Evolutionary conservation across 352 stramenopile species (phyloP).

Genomic region (Pythium dissotocum): DNA sequence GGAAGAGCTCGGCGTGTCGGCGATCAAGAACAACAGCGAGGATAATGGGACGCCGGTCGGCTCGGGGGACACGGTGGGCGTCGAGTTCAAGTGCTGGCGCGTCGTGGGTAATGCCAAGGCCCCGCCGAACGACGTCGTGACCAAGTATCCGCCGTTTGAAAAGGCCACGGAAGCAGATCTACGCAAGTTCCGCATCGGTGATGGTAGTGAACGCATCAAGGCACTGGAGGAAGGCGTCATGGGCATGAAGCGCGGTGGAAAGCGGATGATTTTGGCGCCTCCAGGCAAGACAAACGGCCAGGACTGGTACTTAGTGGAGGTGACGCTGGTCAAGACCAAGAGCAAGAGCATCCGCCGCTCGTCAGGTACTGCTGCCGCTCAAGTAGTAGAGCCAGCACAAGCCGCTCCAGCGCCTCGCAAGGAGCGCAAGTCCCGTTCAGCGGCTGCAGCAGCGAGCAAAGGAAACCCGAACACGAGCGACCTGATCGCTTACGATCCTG

Average conservation of each 20-base stretch:
- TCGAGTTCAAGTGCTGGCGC: conserved; percentile 74
- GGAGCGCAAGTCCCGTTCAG: conserved; percentile 12
- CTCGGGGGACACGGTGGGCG: conserved; percentile 58
- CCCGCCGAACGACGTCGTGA: conserved; percentile 60
- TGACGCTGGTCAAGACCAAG: conserved; percentile 77
- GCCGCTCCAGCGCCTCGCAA: conserved; percentile 1
- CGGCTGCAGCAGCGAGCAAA: not conserved
- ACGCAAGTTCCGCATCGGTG: conserved; percentile 76
- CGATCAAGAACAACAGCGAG: conserved; percentile 50
- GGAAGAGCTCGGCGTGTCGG: conserved; percentile 39
- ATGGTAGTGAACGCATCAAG: conserved; percentile 81
- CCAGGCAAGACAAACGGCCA: conserved; percentile 76
- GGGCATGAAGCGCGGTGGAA: conserved; percentile 88
- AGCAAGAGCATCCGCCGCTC: conserved; percentile 41
- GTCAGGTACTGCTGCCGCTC: conserved; percentile 26
- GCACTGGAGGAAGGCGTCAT: conserved; percentile 87
- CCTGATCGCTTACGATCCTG: conserved; percentile 53
- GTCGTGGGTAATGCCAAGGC: conserved; percentile 70
- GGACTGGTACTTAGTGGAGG: conserved; percentile 84
- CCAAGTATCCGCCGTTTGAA: conserved; percentile 81
- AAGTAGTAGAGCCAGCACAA: not conserved
- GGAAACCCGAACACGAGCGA: conserved; percentile 27
- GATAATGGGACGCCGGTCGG: conserved; percentile 36
- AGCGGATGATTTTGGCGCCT: conserved; percentile 88
- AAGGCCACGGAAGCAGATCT: conserved; percentile 47